phyloP scores from a whole-genome alignment of 1,139 yeast genomes.

The Yamadazyma mexicana region DNA sequence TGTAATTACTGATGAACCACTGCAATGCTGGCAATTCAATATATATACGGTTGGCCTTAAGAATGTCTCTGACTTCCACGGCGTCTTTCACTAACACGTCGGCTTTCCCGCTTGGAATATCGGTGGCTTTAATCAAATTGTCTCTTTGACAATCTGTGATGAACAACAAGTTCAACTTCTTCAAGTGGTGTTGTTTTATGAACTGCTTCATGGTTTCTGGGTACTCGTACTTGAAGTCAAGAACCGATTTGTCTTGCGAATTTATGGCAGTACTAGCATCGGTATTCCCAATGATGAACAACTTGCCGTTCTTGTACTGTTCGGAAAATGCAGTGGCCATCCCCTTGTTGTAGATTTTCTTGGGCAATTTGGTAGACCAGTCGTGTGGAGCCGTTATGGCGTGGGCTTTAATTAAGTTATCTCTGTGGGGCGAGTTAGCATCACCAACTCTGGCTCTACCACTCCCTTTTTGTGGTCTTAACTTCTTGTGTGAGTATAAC shows the following conservation, averaged over 20 bases:
- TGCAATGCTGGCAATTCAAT: constrained; percentile 76
- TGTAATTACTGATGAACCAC: constrained; percentile 46
- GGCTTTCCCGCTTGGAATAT: constrained; percentile 45
- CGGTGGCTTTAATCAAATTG: constrained; percentile 55
- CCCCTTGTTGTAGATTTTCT: constrained; percentile 72
- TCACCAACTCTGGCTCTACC: constrained; percentile 97
- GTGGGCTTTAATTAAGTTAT: constrained; percentile 86
- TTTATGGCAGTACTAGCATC: constrained; percentile 7
- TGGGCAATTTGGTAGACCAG: constrained; percentile 80
- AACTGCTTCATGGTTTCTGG: constrained; percentile 59
- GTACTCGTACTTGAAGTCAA: constrained; percentile 50
- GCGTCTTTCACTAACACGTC: constrained; percentile 75
- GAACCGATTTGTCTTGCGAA: constrained; percentile 22
- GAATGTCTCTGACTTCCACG: constrained; percentile 79
- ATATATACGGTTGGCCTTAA: constrained; percentile 75
- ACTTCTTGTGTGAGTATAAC: constrained; percentile 80
- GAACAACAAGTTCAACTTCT: constrained; percentile 62
- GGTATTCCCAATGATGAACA: constrained; percentile 61
- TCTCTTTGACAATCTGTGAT: constrained; percentile 54
- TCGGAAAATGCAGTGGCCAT: constrained; percentile 79
- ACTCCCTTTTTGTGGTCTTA: constrained; percentile 87
- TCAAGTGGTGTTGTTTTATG: constrained; percentile 54
- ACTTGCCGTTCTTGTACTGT: constrained; percentile 71
- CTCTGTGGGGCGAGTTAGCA: constrained; percentile 89
- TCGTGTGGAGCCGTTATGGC: constrained; percentile 92